These are phyloP conservation scores for Scutellaria galericulata DNA, from an alignment of 257 asterid species.

Conservation along the genomic window DNA sequence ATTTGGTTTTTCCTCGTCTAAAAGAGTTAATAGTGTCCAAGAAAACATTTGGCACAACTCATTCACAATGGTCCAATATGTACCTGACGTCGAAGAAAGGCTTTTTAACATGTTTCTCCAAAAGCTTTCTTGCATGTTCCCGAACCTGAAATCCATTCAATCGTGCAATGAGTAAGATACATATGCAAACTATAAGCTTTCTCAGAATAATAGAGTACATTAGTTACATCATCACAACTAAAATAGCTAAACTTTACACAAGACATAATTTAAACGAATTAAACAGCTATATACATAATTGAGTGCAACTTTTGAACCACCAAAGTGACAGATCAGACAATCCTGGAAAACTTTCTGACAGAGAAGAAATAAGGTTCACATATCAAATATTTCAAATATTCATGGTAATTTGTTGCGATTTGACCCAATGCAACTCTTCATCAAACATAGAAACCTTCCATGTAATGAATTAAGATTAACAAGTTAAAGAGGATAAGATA, in stretches of 20 bases:
- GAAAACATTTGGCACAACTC: background rate
- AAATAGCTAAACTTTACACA: background rate
- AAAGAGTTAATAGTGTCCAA: too few species aligned
- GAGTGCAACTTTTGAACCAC: background rate
- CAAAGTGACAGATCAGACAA: background rate
- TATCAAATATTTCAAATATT: conserved; percentile 12
- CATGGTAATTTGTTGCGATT: background rate
- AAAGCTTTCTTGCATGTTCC: conserved; percentile 95
- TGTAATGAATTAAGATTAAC: background rate
- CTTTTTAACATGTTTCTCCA: conserved; percentile 89
- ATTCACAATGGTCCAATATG: conserved; percentile 13
- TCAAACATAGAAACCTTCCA: conserved; percentile 3
- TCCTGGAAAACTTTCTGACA: background rate
- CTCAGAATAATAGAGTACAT: background rate
- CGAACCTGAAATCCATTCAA: conserved; percentile 61
- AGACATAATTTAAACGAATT: background rate
- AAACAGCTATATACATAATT: background rate
- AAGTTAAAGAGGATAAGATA: conserved; percentile 1
- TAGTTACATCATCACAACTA: background rate
- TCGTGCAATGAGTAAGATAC: conserved; percentile 17
- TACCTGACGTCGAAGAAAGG: conserved; percentile 95
- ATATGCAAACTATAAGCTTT: conserved; percentile 8
- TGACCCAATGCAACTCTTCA: background rate
- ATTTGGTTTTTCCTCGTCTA: too few species aligned
- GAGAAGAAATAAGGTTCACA: background rate